Evolutionary conservation across 208 protist genomes (phyloP).

Genomic region (Crithidia fasciculata): DNA sequence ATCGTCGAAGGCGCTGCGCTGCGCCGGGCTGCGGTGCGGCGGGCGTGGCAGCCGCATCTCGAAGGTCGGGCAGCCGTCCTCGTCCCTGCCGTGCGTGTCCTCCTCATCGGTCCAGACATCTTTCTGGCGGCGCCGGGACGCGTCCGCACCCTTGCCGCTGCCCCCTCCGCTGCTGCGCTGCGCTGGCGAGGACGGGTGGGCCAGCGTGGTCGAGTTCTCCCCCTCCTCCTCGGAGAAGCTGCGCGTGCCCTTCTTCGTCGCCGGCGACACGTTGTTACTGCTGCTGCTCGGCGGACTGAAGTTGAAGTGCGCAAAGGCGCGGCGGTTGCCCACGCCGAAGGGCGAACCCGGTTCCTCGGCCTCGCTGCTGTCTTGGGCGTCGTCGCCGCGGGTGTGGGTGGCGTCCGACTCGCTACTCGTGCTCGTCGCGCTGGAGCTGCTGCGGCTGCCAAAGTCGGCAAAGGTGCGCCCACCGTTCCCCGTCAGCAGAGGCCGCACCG

Average conservation of each 20-base stretch:
- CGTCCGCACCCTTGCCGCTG: too few species aligned
- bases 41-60: neutral
- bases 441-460: constrained; percentile 1
- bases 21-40: neutral
- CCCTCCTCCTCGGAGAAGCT: constrained; percentile 13
- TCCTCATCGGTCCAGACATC: constrained; percentile 4
- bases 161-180: neutral
- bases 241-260: neutral
- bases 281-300: constrained; percentile 5
- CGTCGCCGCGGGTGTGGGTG: neutral
- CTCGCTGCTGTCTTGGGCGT: neutral
- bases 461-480: neutral
- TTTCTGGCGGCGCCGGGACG: neutral
- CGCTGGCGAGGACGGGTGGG: neutral
- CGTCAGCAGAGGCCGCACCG: neutral
- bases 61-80: neutral
- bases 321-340: constrained; percentile 2
- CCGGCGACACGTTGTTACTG: constrained; percentile 3
- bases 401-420: neutral
- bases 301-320: constrained; percentile 13
- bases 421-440: neutral
- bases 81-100: neutral
- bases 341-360: constrained; percentile 17
- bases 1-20: constrained; percentile 19
- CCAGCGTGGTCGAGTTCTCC: constrained; percentile 7